These are phyloP conservation scores for Scedosporium boydii DNA, from an alignment of 2,329 filamentous ascomycete genomes.

Conservation along the genomic window DNA sequence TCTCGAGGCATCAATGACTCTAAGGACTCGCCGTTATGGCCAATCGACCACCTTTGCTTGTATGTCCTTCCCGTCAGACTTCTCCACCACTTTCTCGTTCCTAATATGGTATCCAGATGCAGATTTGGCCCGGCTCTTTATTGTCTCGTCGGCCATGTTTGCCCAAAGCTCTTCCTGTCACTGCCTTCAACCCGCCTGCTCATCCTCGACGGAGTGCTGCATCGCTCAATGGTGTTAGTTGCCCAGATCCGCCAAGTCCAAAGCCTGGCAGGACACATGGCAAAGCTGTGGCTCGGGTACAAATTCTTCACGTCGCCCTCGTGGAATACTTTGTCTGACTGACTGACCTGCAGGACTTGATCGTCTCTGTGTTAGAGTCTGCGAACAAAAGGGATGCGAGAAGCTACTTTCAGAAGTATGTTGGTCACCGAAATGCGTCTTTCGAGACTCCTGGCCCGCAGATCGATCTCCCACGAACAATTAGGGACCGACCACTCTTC, in stretches of 20 bases:
- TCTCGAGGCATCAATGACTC: neutral
- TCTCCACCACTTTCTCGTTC: too few species aligned
- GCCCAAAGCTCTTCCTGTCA: neutral
- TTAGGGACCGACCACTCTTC: constrained; percentile 1
- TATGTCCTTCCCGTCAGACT: neutral
- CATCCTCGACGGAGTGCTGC: neutral
- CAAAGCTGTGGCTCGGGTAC: neutral
- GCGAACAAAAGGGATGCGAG: constrained; percentile 90
- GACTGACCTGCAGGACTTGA: constrained; percentile 54
- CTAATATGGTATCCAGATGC: neutral
- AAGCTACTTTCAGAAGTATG: constrained; percentile 83
- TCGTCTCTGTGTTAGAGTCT: constrained; percentile 76
- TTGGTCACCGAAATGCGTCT: constrained; percentile 9
- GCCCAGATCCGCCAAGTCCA: neutral
- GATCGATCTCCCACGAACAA: constrained; percentile 4
- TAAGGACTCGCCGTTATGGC: neutral
- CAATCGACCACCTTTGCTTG: neutral
- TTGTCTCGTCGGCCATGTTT: neutral
- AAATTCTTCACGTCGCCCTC: neutral
- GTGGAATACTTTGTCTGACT: neutral
- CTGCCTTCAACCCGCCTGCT: neutral
- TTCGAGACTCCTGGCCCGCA: constrained; percentile 12
- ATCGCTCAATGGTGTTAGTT: neutral
- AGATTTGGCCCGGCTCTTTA: neutral
- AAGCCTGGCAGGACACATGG: neutral